These are phyloP conservation scores for Celoporthe dispersa DNA, from an alignment of 2,329 filamentous ascomycete species.

Conservation along the genomic window DNA sequence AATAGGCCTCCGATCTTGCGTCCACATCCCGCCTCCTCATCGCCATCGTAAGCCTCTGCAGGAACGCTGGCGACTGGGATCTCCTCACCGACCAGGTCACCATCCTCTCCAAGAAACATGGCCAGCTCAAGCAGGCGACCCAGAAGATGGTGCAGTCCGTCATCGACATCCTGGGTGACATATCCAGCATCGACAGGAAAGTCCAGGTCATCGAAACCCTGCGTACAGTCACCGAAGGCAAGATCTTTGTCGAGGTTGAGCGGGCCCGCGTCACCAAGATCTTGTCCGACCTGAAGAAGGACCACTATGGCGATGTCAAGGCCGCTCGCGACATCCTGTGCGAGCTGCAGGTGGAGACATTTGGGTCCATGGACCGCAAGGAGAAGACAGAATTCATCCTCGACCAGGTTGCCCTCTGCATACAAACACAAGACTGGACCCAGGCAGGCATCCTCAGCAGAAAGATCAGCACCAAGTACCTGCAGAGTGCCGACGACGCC, in stretches of 20 bases:
- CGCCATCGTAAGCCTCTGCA: slow-evolving; percentile 91
- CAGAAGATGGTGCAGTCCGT: slow-evolving; percentile 99
- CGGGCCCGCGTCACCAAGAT: slow-evolving; percentile 93
- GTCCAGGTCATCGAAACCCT: slow-evolving; percentile 92
- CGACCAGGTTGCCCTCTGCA: slow-evolving; percentile 91
- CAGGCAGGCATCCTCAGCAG: slow-evolving; percentile 91
- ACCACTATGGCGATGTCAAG: slow-evolving; percentile 82
- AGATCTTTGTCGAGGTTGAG: slow-evolving; percentile 99
- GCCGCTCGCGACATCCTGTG: slow-evolving; percentile 91
- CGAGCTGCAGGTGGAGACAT: slow-evolving; percentile 97
- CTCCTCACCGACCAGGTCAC: slow-evolving; percentile 96
- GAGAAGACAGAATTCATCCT: slow-evolving; percentile 99
- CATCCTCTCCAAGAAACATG: slow-evolving; percentile 98
- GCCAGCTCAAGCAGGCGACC: slow-evolving; percentile 97
- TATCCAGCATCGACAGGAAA: slow-evolving; percentile 85
- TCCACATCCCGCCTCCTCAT: slow-evolving; percentile 90
- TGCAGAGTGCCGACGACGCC: slow-evolving; percentile 87
- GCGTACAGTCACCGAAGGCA: slow-evolving; percentile 95
- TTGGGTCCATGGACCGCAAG: slow-evolving; percentile 94
- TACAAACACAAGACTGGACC: slow-evolving; percentile 94
- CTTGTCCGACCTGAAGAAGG: slow-evolving; percentile 95
- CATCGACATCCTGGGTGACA: slow-evolving; percentile 87
- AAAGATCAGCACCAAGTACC: slow-evolving; percentile 96
- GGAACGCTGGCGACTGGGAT: slow-evolving; percentile 89
- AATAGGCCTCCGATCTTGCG: slow-evolving; percentile 88